phyloP scores from a whole-genome alignment of 2,329 filamentous ascomycete genomes.

The Ophiobolus disseminans region DNA sequence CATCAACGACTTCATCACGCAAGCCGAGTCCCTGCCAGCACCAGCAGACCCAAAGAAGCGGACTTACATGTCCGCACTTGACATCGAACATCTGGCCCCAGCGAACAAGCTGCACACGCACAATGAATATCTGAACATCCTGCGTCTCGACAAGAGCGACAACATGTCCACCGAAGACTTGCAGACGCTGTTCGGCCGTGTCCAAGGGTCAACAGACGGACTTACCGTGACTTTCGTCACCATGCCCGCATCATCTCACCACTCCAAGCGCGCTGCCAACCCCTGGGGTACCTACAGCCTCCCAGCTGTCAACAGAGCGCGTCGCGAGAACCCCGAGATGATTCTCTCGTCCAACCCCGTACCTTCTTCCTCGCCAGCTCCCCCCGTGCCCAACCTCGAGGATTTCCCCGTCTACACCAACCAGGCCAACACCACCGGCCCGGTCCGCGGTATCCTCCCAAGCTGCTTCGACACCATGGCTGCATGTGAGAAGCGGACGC shows the following conservation, averaged over 20 bases:
- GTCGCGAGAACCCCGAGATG: slow-evolving; percentile 41
- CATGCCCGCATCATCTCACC: slow-evolving; percentile 40
- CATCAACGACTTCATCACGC: slow-evolving; percentile 44
- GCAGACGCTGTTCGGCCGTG: slow-evolving; percentile 15
- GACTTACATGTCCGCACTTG: slow-evolving; percentile 34
- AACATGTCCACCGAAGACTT: slow-evolving; percentile 21
- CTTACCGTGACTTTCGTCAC: slow-evolving; percentile 48
- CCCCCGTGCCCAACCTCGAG: slow-evolving; percentile 33
- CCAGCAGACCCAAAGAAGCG: slow-evolving; percentile 32
- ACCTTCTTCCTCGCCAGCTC: slow-evolving; percentile 31
- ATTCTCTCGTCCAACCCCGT: slow-evolving; percentile 36
- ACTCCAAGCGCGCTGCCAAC: slow-evolving; percentile 41
- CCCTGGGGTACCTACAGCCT: slow-evolving; percentile 47
- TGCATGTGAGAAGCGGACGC: slow-evolving; percentile 72
- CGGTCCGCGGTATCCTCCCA: slow-evolving; percentile 65
- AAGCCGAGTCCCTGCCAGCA: slow-evolving; percentile 42
- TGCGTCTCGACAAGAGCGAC: slow-evolving; percentile 32
- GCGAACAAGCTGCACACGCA: slow-evolving; percentile 25
- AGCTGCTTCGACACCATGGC: slow-evolving; percentile 76
- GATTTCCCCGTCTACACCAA: slow-evolving; percentile 35
- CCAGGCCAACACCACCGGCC: slow-evolving; percentile 33
- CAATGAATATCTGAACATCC: slow-evolving; percentile 41
- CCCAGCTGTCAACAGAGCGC: slow-evolving; percentile 29
- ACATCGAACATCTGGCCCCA: slow-evolving; percentile 29
- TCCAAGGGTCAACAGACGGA: slow-evolving; percentile 20